A percentile compares a stretch with the other conserved stretches of the same genome.
phyloP scores from a whole-genome alignment of 768 basidiomycete species.

The Amanita molliuscula region DNA sequence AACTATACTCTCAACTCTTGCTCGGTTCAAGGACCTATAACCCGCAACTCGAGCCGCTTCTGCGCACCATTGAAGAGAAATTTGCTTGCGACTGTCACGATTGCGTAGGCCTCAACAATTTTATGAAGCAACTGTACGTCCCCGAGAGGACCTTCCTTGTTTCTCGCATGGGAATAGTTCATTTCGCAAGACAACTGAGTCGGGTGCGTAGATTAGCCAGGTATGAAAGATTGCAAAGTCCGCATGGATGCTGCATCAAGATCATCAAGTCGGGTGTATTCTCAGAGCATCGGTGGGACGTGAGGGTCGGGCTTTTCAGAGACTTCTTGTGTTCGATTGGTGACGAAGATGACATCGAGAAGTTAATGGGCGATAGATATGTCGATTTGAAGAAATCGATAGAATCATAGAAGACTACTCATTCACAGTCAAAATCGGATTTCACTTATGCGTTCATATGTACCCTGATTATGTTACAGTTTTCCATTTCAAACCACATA shows the following conservation, averaged over 20 bases:
- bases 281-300: neutral
- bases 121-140: neutral
- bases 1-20: neutral
- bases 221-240: neutral
- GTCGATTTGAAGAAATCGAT: neutral
- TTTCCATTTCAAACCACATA: too few relatives aligned
- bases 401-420: neutral
- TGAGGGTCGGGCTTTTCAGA: neutral
- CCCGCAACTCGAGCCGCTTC: neutral
- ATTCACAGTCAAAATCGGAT: too few relatives aligned
- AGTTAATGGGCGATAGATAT: neutral
- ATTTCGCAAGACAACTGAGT: neutral
- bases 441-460: too few relatives aligned
- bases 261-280: neutral
- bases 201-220: neutral
- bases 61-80: neutral
- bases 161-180: neutral
- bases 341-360: neutral
- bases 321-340: neutral
- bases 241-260: neutral
- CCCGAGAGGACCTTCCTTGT: neutral
- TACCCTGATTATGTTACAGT: too few relatives aligned
- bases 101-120: neutral
- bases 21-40: neutral
- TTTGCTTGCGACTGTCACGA: neutral